phyloP scores from a whole-genome alignment of 495 filamentous ascomycete genomes.

The Penicillium macrosclerotiorum region DNA sequence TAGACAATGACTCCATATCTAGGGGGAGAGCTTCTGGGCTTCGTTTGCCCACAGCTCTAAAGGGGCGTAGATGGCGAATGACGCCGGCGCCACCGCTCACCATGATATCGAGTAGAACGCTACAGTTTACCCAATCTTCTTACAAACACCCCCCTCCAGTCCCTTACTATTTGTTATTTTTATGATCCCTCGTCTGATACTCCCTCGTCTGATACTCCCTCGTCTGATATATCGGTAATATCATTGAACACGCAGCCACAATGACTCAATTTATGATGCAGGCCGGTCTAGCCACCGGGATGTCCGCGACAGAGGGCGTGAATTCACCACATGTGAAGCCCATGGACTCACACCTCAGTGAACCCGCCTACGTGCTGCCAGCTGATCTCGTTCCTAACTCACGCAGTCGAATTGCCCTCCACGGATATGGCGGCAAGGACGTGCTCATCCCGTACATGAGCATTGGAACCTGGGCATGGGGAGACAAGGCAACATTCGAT shows the following conservation, averaged over 20 bases:
- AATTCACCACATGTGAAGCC: slow-evolving; percentile 26
- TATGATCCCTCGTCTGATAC: too few species aligned
- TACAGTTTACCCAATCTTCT: too few species aligned
- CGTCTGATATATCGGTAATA: too few species aligned
- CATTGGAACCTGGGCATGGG: slow-evolving; percentile 43
- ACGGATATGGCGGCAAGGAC: slow-evolving; percentile 12
- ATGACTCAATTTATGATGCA: slow-evolving; percentile 32
- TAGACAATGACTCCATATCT: too few species aligned
- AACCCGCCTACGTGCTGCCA: slow-evolving; percentile 21
- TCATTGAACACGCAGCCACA: neutral
- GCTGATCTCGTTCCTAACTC: slow-evolving; percentile 14
- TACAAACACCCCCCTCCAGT: too few species aligned
- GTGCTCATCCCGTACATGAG: slow-evolving; percentile 31
- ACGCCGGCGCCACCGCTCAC: neutral
- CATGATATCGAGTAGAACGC: neutral
- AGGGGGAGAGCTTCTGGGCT: too few species aligned
- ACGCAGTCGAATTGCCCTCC: slow-evolving; percentile 17
- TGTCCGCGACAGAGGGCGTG: slow-evolving; percentile 34
- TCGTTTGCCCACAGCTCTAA: too few species aligned
- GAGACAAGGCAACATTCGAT: slow-evolving; percentile 39
- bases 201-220: too few species aligned
- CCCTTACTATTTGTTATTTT: too few species aligned
- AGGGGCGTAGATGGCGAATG: slow-evolving; percentile 1
- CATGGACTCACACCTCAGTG: slow-evolving; percentile 19
- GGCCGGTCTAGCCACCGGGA: slow-evolving; percentile 32